Percentiles rank a stretch among this genome's conserved stretches.
Conservation (phyloP, 257 asterid genomes). For the Nicotiana tabacum region DNA sequence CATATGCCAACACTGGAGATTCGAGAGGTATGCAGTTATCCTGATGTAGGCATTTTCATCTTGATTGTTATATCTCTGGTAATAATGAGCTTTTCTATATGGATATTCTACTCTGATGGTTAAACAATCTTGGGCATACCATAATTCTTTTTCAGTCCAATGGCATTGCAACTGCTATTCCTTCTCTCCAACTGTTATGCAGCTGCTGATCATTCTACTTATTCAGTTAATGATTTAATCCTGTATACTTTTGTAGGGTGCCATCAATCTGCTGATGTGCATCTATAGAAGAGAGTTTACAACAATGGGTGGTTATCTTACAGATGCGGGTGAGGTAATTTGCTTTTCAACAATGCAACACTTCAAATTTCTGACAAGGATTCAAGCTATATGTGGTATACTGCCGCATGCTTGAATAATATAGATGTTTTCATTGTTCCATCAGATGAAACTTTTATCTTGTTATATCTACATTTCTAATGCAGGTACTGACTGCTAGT, state of each 20-base stretch:
- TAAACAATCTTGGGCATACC: neutral
- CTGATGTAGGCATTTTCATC: neutral
- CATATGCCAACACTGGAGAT: conserved; percentile 97
- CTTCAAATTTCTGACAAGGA: neutral
- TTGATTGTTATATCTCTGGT: neutral
- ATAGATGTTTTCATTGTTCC: neutral
- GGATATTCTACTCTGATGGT: neutral
- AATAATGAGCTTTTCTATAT: conserved; percentile 1
- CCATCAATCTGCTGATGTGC: conserved; percentile 81
- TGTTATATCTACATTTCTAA: neutral
- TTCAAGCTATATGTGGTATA: neutral
- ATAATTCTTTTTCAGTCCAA: neutral
- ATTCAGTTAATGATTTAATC: neutral
- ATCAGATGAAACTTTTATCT: neutral
- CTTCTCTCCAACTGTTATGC: conserved; percentile 1
- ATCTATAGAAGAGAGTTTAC: conserved; percentile 83
- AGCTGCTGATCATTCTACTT: neutral
- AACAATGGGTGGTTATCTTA: conserved; percentile 96
- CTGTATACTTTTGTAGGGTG: conserved; percentile 59
- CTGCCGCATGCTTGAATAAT: neutral
- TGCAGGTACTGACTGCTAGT: neutral
- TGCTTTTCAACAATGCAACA: conserved; percentile 16
- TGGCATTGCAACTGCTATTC: neutral
- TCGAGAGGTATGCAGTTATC: conserved; percentile 67
- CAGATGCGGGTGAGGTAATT: conserved; percentile 98